These are phyloP conservation scores for Yamadazyma jaroonii DNA, from an alignment of 1,139 yeast genomes.

Conservation along the genomic window DNA sequence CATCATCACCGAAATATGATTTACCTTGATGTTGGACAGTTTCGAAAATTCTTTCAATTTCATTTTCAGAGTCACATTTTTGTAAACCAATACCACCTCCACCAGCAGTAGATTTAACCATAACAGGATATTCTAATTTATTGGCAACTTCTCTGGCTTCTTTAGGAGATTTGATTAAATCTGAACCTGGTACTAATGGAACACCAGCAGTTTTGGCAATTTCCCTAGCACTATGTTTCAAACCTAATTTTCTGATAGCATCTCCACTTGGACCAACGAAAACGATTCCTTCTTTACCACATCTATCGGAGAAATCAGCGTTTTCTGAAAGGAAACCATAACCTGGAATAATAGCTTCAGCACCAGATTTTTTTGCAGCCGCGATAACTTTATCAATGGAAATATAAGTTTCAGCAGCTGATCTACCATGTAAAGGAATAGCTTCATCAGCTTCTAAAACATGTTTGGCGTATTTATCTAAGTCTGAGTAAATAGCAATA, in stretches of 20 bases:
- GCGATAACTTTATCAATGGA: constrained; percentile 76
- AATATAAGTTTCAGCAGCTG: constrained; percentile 90
- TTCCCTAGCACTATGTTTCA: constrained; percentile 94
- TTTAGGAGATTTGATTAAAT: constrained; percentile 61
- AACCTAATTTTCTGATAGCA: constrained; percentile 84
- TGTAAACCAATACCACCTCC: constrained; percentile 99
- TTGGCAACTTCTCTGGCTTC: constrained; percentile 82
- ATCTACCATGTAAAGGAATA: constrained; percentile 70
- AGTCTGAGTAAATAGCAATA: constrained; percentile 87
- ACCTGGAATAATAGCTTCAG: constrained; percentile 95
- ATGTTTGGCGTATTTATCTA: constrained; percentile 86
- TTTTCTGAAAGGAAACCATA: constrained; percentile 96
- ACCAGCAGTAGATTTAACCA: constrained; percentile 98
- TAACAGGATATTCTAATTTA: constrained; percentile 79
- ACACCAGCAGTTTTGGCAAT: constrained; percentile 87
- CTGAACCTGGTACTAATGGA: constrained; percentile 95
- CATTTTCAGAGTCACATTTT: constrained; percentile 79
- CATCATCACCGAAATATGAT: constrained; percentile 90
- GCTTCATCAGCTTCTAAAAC: constrained; percentile 80
- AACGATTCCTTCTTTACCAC: constrained; percentile 76
- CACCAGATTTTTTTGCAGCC: constrained; percentile 79
- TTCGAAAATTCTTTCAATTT: constrained; percentile 78
- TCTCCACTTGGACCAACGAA: constrained; percentile 88
- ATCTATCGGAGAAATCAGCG: constrained; percentile 90
- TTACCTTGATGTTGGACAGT: constrained; percentile 93